Evolutionary conservation across 2,329 filamentous ascomycete genomes (phyloP).

Genomic region (Aureobasidium sp.): DNA sequence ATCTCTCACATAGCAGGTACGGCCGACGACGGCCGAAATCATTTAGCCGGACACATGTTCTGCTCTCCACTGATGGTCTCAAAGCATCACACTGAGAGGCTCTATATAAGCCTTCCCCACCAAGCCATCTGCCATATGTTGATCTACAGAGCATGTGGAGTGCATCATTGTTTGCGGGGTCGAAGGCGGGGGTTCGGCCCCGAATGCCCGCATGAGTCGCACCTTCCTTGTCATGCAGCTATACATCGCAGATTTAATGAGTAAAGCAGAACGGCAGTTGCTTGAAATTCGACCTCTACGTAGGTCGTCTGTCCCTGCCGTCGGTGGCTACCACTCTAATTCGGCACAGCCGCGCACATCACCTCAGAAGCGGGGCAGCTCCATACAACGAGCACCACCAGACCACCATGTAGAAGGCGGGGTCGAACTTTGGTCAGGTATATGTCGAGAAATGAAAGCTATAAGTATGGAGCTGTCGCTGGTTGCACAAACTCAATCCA

Average conservation of each 20-base stretch:
- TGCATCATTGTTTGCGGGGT: slow-evolving; percentile 3
- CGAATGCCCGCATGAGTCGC: neutral
- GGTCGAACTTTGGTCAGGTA: neutral
- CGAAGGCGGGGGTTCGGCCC: neutral
- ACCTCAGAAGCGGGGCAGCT: slow-evolving; percentile 1
- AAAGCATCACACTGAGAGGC: neutral
- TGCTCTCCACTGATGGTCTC: neutral
- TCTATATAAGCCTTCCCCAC: neutral
- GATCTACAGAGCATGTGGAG: neutral
- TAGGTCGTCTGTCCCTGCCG: neutral
- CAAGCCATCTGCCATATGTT: neutral
- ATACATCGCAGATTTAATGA: neutral
- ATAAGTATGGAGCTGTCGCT: neutral
- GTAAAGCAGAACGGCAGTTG: neutral
- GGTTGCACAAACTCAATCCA: neutral
- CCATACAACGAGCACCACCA: neutral
- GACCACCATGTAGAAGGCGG: neutral
- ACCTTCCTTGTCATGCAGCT: neutral
- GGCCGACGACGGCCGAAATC: neutral
- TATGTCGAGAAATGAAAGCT: neutral
- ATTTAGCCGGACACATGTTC: neutral
- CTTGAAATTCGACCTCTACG: neutral
- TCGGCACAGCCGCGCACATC: neutral
- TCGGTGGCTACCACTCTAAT: neutral
- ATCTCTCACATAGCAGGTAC: neutral